Conservation (phyloP, 805 yeast genomes). For the Candida yuanshanica region DNA sequence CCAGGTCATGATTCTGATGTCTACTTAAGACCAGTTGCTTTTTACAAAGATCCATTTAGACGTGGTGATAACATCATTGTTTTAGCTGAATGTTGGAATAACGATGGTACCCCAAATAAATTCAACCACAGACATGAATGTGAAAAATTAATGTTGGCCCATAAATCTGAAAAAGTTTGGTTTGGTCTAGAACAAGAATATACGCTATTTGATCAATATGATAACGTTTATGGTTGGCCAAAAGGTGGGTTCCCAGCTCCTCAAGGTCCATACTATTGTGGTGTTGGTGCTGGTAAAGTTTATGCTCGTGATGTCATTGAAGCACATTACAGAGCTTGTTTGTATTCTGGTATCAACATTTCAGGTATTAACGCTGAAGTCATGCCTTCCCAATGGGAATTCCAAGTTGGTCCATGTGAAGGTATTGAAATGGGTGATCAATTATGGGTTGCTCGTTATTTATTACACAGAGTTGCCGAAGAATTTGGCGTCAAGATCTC, state of each 20-base stretch:
- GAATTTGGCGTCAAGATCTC: conserved; percentile 98
- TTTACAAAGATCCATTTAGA: conserved; percentile 96
- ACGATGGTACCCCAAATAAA: conserved; percentile 98
- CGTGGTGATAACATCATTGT: conserved; percentile 95
- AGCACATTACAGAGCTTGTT: conserved; percentile 98
- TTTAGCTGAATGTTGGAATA: conserved; percentile 94
- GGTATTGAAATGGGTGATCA: conserved; percentile 98
- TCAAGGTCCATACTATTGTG: conserved; percentile 99
- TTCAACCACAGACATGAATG: conserved; percentile 97
- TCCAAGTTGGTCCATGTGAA: conserved; percentile 97
- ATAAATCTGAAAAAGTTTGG: conserved; percentile 81
- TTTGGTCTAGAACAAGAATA: conserved; percentile 99
- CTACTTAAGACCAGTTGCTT: conserved; percentile 91
- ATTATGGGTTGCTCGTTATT: conserved; percentile 92
- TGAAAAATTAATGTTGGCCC: conserved; percentile 91
- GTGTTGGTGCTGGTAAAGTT: conserved; percentile 98
- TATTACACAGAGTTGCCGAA: conserved; percentile 92
- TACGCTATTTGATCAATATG: conserved; percentile 89
- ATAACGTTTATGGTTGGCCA: conserved; percentile 97
- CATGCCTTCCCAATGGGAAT: conserved; percentile 99
- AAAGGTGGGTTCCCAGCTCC: conserved; percentile 99
- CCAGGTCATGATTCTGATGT: conserved; percentile 97
- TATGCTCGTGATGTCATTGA: conserved; percentile 97
- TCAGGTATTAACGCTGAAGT: conserved; percentile 99
- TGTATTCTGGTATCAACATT: conserved; percentile 83